Evolutionary conservation across 441 rosid species (phyloP).

Genomic region (Daphne laureola): DNA sequence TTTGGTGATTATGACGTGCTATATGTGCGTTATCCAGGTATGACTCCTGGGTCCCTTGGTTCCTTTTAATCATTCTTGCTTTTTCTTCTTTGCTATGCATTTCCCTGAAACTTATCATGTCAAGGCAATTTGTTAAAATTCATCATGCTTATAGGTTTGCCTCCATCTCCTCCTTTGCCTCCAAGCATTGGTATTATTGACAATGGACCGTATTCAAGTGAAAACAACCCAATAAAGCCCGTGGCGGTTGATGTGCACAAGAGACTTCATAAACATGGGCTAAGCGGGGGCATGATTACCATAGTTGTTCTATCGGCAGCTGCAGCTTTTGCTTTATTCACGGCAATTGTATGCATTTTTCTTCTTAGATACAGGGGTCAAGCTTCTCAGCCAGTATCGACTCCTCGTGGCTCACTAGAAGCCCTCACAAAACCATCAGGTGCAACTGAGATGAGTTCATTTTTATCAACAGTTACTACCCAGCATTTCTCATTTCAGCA

Average conservation of each 20-base stretch:
- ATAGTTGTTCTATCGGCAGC: slow-evolving; percentile 61
- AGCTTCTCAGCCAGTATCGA: slow-evolving; percentile 27
- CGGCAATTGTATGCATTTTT: slow-evolving; percentile 54
- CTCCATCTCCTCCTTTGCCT: slow-evolving; percentile 78
- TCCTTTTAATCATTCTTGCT: neutral
- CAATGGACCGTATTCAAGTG: slow-evolving; percentile 60
- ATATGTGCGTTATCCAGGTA: slow-evolving; percentile 80
- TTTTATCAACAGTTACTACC: too few relatives aligned
- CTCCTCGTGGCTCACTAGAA: slow-evolving; percentile 37
- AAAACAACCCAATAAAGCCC: slow-evolving; percentile 48
- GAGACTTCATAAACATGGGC: slow-evolving; percentile 38
- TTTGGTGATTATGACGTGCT: slow-evolving; percentile 79
- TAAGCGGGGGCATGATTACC: slow-evolving; percentile 57
- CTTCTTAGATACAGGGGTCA: slow-evolving; percentile 37
- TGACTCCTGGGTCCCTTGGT: neutral
- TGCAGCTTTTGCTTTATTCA: slow-evolving; percentile 54
- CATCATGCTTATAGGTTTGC: slow-evolving; percentile 49
- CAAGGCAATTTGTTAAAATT: slow-evolving; percentile 5
- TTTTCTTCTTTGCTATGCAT: neutral
- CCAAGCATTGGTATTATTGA: slow-evolving; percentile 44
- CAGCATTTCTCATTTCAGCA: too few relatives aligned
- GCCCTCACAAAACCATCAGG: slow-evolving; percentile 73
- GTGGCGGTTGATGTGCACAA: slow-evolving; percentile 66
- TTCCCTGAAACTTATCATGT: neutral
- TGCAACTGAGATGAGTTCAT: slow-evolving; percentile 11